Percentiles rank a stretch among this genome's conserved stretches.
Evolutionary conservation across 140 eudicot genomes (phyloP).

Genomic region (Oenanthe javanica): DNA sequence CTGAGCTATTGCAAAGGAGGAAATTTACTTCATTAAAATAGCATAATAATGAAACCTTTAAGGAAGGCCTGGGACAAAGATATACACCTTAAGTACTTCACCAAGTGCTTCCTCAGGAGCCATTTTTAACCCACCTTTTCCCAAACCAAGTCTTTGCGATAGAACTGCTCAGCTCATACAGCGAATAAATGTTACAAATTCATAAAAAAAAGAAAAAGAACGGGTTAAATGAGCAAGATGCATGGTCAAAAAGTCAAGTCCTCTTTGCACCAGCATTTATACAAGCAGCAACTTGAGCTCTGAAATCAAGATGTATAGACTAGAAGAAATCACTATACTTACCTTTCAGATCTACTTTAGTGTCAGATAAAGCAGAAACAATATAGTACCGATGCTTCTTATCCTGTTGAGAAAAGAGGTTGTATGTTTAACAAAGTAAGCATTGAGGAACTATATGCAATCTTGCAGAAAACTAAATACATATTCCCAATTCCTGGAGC

Average conservation of each 20-base stretch:
- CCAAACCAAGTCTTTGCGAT: conserved; percentile 95
- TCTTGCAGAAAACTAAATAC: neutral
- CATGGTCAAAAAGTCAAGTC: neutral
- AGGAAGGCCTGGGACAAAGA: neutral
- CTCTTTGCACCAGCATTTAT: neutral
- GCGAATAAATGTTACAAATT: conserved; percentile 22
- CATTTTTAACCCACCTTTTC: conserved; percentile 98
- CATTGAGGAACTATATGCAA: neutral
- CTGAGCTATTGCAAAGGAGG: neutral
- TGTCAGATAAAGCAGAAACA: conserved; percentile 83
- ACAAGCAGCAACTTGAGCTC: neutral
- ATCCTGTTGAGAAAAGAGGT: conserved; percentile 43
- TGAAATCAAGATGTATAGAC: neutral
- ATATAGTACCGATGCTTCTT: conserved; percentile 76
- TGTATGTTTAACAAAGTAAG: neutral
- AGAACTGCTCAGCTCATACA: conserved; percentile 64
- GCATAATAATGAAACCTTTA: neutral
- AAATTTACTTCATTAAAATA: neutral
- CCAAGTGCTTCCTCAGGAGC: conserved; percentile 90
- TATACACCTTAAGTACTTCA: conserved; percentile 71
- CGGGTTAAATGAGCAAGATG: no score
- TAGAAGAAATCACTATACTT: conserved; percentile 11
- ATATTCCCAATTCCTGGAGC: neutral
- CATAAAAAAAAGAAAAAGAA: no score
- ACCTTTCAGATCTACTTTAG: conserved; percentile 91